These are phyloP conservation scores for Penicillium italicum DNA, from an alignment of 2,329 filamentous ascomycete species.

Conservation along the genomic window DNA sequence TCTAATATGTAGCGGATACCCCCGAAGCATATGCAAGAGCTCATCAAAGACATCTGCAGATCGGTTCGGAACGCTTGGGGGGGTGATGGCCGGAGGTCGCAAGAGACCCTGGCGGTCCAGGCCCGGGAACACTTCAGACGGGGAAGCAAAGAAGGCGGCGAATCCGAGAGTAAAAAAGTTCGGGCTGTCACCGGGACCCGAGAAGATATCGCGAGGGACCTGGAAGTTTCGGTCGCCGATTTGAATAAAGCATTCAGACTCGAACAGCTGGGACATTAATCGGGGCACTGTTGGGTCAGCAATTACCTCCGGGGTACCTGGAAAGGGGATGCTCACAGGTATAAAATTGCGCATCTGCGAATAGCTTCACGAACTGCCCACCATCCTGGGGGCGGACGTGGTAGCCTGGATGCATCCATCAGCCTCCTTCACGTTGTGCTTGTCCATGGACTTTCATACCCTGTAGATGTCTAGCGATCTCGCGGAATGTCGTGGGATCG, in stretches of 20 bases:
- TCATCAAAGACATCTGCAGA: slow-evolving; percentile 82
- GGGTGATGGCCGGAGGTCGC: slow-evolving; percentile 79
- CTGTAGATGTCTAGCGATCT: slow-evolving; percentile 87
- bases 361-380: slow-evolving; percentile 84
- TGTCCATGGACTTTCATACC: slow-evolving; percentile 39
- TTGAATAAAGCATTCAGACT: slow-evolving; percentile 86
- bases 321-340: slow-evolving; percentile 55
- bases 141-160: slow-evolving; percentile 77
- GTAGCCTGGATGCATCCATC: slow-evolving; percentile 56
- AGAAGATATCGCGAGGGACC: slow-evolving; percentile 84
- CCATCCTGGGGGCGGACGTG: slow-evolving; percentile 78
- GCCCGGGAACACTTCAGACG: slow-evolving; percentile 78
- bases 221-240: slow-evolving; percentile 85
- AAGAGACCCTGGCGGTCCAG: slow-evolving; percentile 74
- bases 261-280: slow-evolving; percentile 84
- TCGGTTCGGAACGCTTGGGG: slow-evolving; percentile 74
- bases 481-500: slow-evolving; percentile 81
- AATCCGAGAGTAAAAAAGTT: slow-evolving; percentile 96
- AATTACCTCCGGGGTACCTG: not conserved
- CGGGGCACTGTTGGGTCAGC: slow-evolving; percentile 64
- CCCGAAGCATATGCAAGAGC: slow-evolving; percentile 73
- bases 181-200: slow-evolving; percentile 78
- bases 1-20: slow-evolving; percentile 75
- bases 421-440: not conserved
- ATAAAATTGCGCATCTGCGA: slow-evolving; percentile 95